Percentiles rank a stretch among this genome's conserved stretches.
Conservation (phyloP, 1,284 basidiomycete species). For the Megacollybia platyphylla region DNA sequence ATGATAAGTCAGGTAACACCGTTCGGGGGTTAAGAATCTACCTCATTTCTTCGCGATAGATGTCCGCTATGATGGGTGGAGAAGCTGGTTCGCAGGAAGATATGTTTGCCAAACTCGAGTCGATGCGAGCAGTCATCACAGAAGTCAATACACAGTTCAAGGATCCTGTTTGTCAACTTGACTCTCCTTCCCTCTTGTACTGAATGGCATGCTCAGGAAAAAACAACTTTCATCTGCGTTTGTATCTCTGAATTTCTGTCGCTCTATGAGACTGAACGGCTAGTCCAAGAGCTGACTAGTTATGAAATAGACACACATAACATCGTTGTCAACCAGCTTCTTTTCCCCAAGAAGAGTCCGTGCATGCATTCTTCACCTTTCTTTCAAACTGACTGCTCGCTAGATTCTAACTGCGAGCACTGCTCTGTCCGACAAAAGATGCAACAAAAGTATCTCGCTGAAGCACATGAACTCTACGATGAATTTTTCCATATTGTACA, state of each 20-base stretch:
- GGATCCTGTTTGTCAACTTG: slow-evolving; percentile 63
- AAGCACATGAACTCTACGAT: slow-evolving; percentile 84
- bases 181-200: slow-evolving; percentile 2
- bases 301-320: slow-evolving; percentile 99
- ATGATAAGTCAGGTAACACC: slow-evolving; percentile 80
- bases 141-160: slow-evolving; percentile 99
- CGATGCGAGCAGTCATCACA: slow-evolving; percentile 94
- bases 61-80: slow-evolving; percentile 93
- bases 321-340: slow-evolving; percentile 95
- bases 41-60: slow-evolving; percentile 27
- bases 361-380: slow-evolving; percentile 6
- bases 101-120: slow-evolving; percentile 97
- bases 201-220: slow-evolving; percentile 50
- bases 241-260: slow-evolving; percentile 98
- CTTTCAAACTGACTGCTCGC: not conserved
- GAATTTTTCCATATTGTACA: slow-evolving; percentile 92
- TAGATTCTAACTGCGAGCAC: slow-evolving; percentile 89
- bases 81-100: slow-evolving; percentile 82
- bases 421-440: slow-evolving; percentile 91
- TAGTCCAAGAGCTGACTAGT: slow-evolving; percentile 90
- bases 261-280: slow-evolving; percentile 94
- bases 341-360: slow-evolving; percentile 86
- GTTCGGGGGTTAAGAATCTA: not conserved
- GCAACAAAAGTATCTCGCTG: slow-evolving; percentile 93
- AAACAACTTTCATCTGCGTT: slow-evolving; percentile 96